Percentiles rank a stretch among this genome's conserved stretches.
Evolutionary conservation across 345 rosid genomes (phyloP).

Genomic region (Salix brachista): DNA sequence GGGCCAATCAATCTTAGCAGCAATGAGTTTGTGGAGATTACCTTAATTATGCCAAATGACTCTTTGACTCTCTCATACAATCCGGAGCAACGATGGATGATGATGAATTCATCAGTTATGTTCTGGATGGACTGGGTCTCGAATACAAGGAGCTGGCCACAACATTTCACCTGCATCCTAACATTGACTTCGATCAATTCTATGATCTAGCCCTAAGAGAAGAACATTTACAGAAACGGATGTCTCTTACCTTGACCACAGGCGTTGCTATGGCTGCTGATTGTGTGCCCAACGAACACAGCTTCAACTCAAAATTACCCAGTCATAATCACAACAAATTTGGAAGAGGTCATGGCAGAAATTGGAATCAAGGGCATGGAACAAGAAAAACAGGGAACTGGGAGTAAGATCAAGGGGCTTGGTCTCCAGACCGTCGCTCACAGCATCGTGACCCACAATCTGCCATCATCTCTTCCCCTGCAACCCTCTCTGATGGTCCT

Average conservation of each 20-base stretch:
- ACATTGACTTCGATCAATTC: not conserved
- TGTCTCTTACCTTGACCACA: not conserved
- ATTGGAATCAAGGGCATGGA: not conserved
- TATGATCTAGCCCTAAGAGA: not conserved
- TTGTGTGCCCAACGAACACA: accelerated
- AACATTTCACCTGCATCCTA: not conserved
- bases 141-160: not conserved
- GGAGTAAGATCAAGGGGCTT: no score
- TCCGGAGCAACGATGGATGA: not conserved
- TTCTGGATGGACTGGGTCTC: not conserved
- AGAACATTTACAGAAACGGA: no score
- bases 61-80: no score
- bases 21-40: conserved; percentile 71
- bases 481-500: no score
- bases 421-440: no score
- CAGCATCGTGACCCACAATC: no score
- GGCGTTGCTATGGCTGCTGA: not conserved
- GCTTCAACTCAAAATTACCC: not conserved
- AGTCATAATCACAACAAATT: not conserved
- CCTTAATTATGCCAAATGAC: not conserved
- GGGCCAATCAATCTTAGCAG: conserved; percentile 51
- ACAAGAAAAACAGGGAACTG: no score
- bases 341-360: not conserved
- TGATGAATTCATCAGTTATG: not conserved
- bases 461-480: no score